Evolutionary conservation across 2,329 filamentous ascomycete genomes (phyloP).

Genomic region (Thelonectria olida): DNA sequence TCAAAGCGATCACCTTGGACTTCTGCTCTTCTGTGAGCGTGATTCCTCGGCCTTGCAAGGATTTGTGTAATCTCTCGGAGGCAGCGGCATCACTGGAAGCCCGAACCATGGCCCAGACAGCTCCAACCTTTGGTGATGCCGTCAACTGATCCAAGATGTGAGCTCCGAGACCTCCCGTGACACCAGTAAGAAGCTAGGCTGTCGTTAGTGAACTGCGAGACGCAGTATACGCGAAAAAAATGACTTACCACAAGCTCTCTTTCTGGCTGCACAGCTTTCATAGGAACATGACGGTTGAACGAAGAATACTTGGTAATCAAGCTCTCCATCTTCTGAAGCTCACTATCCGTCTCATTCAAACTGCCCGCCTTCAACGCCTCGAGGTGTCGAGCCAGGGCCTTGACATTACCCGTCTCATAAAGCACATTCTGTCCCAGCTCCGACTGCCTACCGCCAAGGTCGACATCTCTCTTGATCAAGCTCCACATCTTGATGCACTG

Average conservation of each 20-base stretch:
- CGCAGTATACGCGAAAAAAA: rapidly evolving
- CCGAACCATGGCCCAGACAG: slow-evolving; percentile 50
- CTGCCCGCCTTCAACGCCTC: slow-evolving; percentile 33
- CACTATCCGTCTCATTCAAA: slow-evolving; percentile 24
- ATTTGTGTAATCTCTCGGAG: slow-evolving; percentile 16
- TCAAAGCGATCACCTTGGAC: slow-evolving; percentile 28
- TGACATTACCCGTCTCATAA: slow-evolving; percentile 58
- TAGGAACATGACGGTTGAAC: slow-evolving; percentile 39
- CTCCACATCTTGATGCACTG: slow-evolving; percentile 66
- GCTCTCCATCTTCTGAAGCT: slow-evolving; percentile 44
- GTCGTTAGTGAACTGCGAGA: neutral
- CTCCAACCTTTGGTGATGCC: slow-evolving; percentile 63
- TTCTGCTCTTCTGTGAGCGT: slow-evolving; percentile 31
- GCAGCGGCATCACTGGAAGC: slow-evolving; percentile 21
- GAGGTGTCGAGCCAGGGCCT: slow-evolving; percentile 31
- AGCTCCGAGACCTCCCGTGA: slow-evolving; percentile 68
- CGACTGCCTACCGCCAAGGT: slow-evolving; percentile 52
- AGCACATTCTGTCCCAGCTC: slow-evolving; percentile 64
- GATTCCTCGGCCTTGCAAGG: slow-evolving; percentile 23
- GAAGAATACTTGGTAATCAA: slow-evolving; percentile 50
- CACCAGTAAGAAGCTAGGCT: slow-evolving; percentile 63
- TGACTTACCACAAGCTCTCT: slow-evolving; percentile 45
- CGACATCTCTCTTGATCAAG: slow-evolving; percentile 59
- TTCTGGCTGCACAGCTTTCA: slow-evolving; percentile 32
- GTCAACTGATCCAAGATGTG: slow-evolving; percentile 67